phyloP scores from a whole-genome alignment of 2,329 filamentous ascomycete genomes.

The Xylaria digitata region DNA sequence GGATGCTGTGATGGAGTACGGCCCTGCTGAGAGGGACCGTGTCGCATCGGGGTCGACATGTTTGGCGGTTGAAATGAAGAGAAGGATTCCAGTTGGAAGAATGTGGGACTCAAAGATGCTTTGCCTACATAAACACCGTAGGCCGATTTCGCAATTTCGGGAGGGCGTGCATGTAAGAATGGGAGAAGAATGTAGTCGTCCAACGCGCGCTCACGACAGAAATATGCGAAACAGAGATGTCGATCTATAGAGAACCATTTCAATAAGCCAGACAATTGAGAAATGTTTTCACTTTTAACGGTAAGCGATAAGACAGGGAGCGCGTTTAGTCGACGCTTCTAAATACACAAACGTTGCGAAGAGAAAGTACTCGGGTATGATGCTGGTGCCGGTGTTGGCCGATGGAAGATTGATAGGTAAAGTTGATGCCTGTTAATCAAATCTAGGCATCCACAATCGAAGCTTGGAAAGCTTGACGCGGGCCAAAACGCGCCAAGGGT shows the following conservation, averaged over 20 bases:
- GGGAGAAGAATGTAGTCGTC: neutral
- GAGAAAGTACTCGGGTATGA: neutral
- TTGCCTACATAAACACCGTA: neutral
- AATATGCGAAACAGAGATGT: neutral
- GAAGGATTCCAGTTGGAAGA: neutral
- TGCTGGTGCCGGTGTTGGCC: too few species aligned
- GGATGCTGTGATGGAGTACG: conserved; percentile 61
- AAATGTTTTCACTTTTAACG: too few species aligned
- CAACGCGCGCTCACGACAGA: neutral
- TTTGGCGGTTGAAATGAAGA: conserved; percentile 8
- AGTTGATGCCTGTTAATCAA: too few species aligned
- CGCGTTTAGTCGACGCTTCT: neutral
- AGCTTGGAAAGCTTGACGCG: conserved; percentile 24
- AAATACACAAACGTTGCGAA: neutral
- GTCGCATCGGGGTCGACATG: conserved; percentile 53
- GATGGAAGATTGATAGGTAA: too few species aligned
- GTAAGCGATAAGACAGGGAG: too few species aligned
- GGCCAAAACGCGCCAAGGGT: conserved; percentile 9
- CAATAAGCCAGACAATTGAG: neutral
- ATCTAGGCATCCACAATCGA: neutral
- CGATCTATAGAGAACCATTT: conserved; percentile 1
- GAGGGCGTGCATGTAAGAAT: neutral
- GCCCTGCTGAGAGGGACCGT: conserved; percentile 62
- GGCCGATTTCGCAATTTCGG: neutral
- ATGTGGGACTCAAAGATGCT: neutral